Base-by-base conservation (phyloP, 441 rosid genomes). In the Geranium incanum region DNA sequence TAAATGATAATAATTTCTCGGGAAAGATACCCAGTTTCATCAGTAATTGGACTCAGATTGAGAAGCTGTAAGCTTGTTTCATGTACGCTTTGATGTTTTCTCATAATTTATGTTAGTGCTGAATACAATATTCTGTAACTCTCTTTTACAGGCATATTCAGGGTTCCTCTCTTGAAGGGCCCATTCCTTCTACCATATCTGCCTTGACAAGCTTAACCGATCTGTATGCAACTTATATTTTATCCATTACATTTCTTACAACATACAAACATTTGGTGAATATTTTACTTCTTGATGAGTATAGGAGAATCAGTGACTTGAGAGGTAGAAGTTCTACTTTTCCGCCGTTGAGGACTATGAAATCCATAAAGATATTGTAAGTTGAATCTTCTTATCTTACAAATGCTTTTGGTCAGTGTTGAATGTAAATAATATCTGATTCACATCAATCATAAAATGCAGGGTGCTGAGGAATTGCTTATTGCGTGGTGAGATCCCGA, bases 231-330 rank as follows among this genome's bases (percentile, higher is more conserved):
- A 67, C 57, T 68, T 6, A 45, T 64, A 13, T n/a, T 52, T 69
- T 36, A 63, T 75, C 72, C 15, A 45, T 41, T 76, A 33, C 37
- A n/a, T 70, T 36, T 3, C 33, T 8, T 63, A 8, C 19, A 11
- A 75, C 3, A 59, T 28, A 45, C 36, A 66, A 39, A 45, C 8
- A 33, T 62, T 71, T 28, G 41, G 68, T 67, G 41, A 19, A 64
- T 68, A 18, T 37, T 41, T 74, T 74, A 15, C 67, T 72, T 59
- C 57, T 63, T 28, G 73, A 57, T 66, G 64, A 69, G 6, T 68
- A 50, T 74, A 93, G 98, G 84, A 89, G 98, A 85, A 87, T 93
- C 65, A 86, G 89, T 68, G 96, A 93, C 74, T 78, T 93, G 70
- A 84, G 80, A 84, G 96, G 93, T 68, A 72, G 66, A 76, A 70